Conservation (phyloP, 768 basidiomycete genomes). For the Boletus sp. region DNA sequence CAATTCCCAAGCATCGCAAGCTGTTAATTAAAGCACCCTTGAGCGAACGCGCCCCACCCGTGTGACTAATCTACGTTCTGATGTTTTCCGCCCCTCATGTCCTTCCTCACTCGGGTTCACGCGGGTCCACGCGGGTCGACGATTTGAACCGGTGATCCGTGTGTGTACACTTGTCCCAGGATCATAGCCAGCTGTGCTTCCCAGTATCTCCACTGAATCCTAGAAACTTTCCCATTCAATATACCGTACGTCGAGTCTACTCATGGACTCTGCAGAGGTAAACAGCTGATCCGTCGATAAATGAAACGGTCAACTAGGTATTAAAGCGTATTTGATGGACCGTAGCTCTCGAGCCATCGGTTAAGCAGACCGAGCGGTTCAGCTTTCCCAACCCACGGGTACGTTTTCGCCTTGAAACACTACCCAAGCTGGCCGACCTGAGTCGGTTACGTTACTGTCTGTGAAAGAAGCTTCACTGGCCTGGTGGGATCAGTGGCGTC, state of each 20-base stretch:
- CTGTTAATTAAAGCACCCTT: neutral
- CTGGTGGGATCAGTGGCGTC: constrained; percentile 13
- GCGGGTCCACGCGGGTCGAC: neutral
- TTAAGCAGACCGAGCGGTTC: neutral
- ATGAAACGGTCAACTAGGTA: neutral
- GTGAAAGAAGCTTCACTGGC: neutral
- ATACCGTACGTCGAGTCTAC: neutral
- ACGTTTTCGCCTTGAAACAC: neutral
- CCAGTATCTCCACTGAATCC: neutral
- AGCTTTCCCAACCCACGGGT: neutral
- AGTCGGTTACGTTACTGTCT: constrained; percentile 11
- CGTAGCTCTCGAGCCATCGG: neutral
- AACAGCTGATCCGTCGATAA: neutral
- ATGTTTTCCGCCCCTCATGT: neutral
- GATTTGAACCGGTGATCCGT: neutral
- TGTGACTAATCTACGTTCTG: neutral
- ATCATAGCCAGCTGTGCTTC: neutral
- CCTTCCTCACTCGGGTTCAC: neutral
- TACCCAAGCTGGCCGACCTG: neutral
- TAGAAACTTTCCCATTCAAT: neutral
- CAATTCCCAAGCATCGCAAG: constrained; percentile 4
- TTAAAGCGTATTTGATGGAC: neutral
- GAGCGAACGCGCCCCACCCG: neutral
- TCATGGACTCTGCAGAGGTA: neutral
- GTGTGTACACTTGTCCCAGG: neutral